These are phyloP conservation scores for Vigna hirtella DNA, from an alignment of 306 rosid species.

Conservation along the genomic window DNA sequence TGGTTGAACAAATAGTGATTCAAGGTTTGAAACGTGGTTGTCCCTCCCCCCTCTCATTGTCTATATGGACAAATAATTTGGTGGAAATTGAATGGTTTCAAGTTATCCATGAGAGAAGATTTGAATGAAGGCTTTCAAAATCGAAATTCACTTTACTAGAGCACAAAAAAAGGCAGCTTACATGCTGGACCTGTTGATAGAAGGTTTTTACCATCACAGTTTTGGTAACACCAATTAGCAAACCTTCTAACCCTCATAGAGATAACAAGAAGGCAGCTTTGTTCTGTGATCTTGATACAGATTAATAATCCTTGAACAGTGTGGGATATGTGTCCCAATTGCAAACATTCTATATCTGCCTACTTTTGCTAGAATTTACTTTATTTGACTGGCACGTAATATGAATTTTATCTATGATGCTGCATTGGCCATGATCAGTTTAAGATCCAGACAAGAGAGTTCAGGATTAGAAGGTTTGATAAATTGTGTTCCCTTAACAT, in stretches of 20 bases:
- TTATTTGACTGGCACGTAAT: neutral
- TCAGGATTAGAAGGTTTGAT: slow-evolving; percentile 24
- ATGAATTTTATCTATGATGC: neutral
- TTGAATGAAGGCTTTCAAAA: neutral
- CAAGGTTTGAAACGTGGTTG: neutral
- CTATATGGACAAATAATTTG: neutral
- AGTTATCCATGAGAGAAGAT: no score
- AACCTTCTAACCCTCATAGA: neutral
- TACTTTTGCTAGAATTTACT: neutral
- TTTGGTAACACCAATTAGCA: no score
- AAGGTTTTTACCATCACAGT: no score
- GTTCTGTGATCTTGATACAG: neutral
- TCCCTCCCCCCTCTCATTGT: neutral
- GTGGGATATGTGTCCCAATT: neutral
- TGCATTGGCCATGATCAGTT: neutral
- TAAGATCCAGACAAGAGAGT: neutral
- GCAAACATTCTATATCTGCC: neutral
- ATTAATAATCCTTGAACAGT: neutral
- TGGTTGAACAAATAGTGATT: neutral
- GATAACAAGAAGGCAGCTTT: neutral
- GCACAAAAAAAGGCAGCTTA: slow-evolving; percentile 2
- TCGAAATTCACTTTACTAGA: neutral
- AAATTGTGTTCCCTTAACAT: neutral
- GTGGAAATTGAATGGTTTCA: no score
- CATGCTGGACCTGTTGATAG: neutral